Percentiles rank a stretch among this genome's conserved stretches.
Conservation (phyloP, 2,329 filamentous ascomycete species). For the Bipolaris zeicola region DNA sequence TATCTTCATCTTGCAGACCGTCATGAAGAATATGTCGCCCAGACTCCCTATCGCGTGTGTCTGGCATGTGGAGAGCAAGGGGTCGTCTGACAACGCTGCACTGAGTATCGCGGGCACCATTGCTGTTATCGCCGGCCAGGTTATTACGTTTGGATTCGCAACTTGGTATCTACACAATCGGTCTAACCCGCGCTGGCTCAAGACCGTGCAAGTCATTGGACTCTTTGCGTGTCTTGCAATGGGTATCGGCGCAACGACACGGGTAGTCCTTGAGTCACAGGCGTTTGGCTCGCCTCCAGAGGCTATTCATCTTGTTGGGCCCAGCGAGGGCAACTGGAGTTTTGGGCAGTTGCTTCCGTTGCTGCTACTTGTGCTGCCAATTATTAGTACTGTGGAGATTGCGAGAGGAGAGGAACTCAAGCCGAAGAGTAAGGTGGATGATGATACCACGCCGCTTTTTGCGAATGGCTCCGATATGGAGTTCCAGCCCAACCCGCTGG, state of each 20-base stretch:
- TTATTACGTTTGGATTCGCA: conserved; percentile 62
- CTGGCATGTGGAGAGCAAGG: conserved; percentile 55
- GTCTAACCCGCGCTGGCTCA: conserved; percentile 59
- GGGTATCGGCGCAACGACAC: conserved; percentile 63
- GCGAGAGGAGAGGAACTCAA: conserved; percentile 57
- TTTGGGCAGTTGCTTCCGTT: conserved; percentile 68
- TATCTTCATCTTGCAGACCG: conserved; percentile 62
- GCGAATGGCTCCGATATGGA: conserved; percentile 49
- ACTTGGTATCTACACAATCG: conserved; percentile 69
- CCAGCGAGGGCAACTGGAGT: conserved; percentile 63
- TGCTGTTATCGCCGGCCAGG: conserved; percentile 64
- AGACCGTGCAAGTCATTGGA: conserved; percentile 59
- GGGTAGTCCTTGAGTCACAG: conserved; percentile 63
- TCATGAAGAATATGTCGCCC: conserved; percentile 58
- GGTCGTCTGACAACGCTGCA: conserved; percentile 49
- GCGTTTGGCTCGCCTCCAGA: conserved; percentile 62
- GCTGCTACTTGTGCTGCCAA: conserved; percentile 63
- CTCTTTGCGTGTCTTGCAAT: conserved; percentile 59
- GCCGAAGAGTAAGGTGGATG: conserved; percentile 50
- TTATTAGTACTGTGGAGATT: conserved; percentile 66
- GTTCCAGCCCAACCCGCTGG: conserved; percentile 56
- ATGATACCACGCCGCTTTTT: conserved; percentile 47
- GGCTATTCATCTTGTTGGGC: conserved; percentile 55
- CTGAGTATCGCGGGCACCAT: conserved; percentile 65
- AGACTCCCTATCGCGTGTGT: conserved; percentile 67